Evolutionary conservation across 345 rosid genomes (phyloP), one percentile per base, ranked within the genome.

Genomic region (Cardamine occulta): DNA sequence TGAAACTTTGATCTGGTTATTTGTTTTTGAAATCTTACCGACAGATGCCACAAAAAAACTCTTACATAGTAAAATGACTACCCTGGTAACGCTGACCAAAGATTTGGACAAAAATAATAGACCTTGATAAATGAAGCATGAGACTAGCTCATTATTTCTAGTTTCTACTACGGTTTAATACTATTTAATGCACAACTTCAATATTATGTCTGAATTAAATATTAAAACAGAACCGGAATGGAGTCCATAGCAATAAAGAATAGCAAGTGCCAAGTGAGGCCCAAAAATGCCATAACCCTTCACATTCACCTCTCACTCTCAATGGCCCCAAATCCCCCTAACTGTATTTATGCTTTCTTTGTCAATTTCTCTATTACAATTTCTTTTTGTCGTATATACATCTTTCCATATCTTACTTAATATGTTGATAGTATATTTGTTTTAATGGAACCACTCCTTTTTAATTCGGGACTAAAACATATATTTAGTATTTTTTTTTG

Each of bases 231-330:
- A 60, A 51, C 63, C 24, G 34, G 45, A 63, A 29, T 53, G 70
- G 55, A 39, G 44, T 52, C 44, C 31, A 63, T 39, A n/a, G 48
- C 15, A 67, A 52, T 53, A 35, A 23, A 65, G 26, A 65, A 47
- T 29, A 44, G 14, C 14, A 39, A 39, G 49, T n/a, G 49, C 49
- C 5, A 56, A 66, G 60, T 17, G 52, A 66, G 13, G 17, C 66
- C 78, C 78, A 4, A 65, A 18, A 65, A 31, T 12, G 48, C 72
- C 51, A 45, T 34, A 34, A 65, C 17, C 48, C 7, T 5, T 35
- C 49, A 74, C 32, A 74, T 10, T 56, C 65, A 52, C 31, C 63
- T 28, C 70, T 73, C 76, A 44, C 8, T 45, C 12, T 45, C 78
- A 56, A 45, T 65, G 66, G 21, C 59, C 77, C 65, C 49, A 23